Percentiles rank a stretch among this genome's conserved stretches.
These are phyloP conservation scores for Blumeriella jaapii DNA, from an alignment of 2,329 filamentous ascomycete species.

Conservation along the genomic window DNA sequence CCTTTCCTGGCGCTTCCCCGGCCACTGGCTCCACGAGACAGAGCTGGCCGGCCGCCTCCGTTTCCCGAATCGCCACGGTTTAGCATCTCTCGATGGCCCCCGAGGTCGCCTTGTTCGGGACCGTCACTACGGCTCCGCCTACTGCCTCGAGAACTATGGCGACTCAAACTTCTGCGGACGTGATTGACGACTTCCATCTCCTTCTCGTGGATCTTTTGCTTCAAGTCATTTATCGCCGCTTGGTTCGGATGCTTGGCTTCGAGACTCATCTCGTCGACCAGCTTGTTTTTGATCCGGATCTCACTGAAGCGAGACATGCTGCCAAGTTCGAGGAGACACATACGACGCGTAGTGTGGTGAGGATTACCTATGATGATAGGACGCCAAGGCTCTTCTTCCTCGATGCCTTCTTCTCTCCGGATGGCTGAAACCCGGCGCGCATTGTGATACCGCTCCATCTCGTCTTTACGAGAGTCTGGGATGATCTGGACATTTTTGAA, in stretches of 20 bases:
- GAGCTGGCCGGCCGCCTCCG: slow-evolving; percentile 5
- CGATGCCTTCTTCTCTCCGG: slow-evolving; percentile 25
- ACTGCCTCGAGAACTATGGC: slow-evolving; percentile 12
- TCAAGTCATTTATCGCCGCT: slow-evolving; percentile 17
- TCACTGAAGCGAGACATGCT: slow-evolving; percentile 60
- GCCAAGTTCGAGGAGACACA: slow-evolving; percentile 63
- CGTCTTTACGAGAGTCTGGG: slow-evolving; percentile 43
- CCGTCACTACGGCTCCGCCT: slow-evolving; percentile 12
- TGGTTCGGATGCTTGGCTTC: slow-evolving; percentile 26
- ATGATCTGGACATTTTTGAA: slow-evolving; percentile 59
- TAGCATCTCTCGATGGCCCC: slow-evolving; percentile 16
- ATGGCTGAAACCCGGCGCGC: slow-evolving; percentile 38
- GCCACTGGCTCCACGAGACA: slow-evolving; percentile 7
- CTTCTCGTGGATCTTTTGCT: slow-evolving; percentile 17
- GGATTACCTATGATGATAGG: slow-evolving; percentile 63
- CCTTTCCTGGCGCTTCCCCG: slow-evolving; percentile 3
- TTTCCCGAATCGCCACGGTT: slow-evolving; percentile 12
- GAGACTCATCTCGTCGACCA: slow-evolving; percentile 36
- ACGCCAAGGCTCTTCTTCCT: slow-evolving; percentile 43
- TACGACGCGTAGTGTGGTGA: slow-evolving; percentile 52
- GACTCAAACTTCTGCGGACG: slow-evolving; percentile 16
- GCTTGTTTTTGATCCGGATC: slow-evolving; percentile 49
- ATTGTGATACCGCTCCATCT: slow-evolving; percentile 42
- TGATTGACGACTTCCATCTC: slow-evolving; percentile 13
- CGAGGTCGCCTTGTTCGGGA: slow-evolving; percentile 15